Percentiles rank a stretch among this genome's conserved stretches.
Conservation (phyloP, 495 filamentous ascomycete genomes). For the Penicillium macrosclerotiorum region DNA sequence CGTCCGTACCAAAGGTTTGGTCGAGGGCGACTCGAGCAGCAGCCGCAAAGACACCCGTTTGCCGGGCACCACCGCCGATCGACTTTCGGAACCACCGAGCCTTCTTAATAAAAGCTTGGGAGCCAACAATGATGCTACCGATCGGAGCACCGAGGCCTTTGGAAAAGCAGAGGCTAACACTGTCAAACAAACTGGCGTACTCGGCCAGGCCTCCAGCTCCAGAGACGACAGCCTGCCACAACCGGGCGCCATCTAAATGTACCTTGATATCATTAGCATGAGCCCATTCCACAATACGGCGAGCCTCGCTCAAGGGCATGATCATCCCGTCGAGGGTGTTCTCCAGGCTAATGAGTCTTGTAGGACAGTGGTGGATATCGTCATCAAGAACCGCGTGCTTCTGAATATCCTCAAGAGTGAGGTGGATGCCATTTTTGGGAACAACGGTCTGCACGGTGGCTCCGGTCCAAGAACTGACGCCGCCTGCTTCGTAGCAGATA, state of each 20-base stretch:
- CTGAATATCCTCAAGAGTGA: conserved; percentile 75
- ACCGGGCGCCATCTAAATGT: conserved; percentile 80
- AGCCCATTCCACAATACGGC: conserved; percentile 67
- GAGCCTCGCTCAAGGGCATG: conserved; percentile 69
- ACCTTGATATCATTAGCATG: conserved; percentile 63
- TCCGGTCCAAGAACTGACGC: conserved; percentile 44
- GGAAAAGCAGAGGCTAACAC: conserved; percentile 77
- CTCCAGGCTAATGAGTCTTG: conserved; percentile 77
- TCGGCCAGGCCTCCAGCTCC: conserved; percentile 62
- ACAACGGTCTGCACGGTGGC: conserved; percentile 39
- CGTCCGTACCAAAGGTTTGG: conserved; percentile 60
- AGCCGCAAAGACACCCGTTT: conserved; percentile 54
- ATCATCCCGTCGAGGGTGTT: conserved; percentile 80
- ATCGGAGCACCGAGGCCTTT: conserved; percentile 90
- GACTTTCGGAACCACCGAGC: conserved; percentile 80
- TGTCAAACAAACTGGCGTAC: conserved; percentile 73
- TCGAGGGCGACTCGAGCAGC: conserved; percentile 48
- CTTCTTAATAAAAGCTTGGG: conserved; percentile 61
- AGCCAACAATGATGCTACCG: conserved; percentile 75
- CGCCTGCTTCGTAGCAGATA: conserved; percentile 49
- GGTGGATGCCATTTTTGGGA: conserved; percentile 62
- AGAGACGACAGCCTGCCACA: conserved; percentile 74
- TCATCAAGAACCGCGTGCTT: conserved; percentile 42
- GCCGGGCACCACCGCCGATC: conserved; percentile 80
- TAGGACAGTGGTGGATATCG: conserved; percentile 58